Base-by-base conservation (phyloP, 1,284 basidiomycete genomes). In the Tilletia setariae region DNA sequence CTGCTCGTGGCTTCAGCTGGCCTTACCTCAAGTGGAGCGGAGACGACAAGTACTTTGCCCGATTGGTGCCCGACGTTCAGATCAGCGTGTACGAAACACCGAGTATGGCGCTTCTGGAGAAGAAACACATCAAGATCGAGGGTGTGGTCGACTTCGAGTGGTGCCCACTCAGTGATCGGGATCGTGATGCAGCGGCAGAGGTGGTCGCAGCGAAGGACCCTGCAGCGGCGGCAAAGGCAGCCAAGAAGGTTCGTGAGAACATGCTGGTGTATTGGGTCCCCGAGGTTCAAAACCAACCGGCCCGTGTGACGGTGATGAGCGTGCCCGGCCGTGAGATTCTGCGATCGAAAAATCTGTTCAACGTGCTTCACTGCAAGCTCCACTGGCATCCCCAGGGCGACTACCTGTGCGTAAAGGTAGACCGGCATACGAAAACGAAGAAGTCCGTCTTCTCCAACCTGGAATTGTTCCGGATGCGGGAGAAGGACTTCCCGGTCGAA, bases 371-470 rank as follows among this genome's bases (percentile, higher is more conserved):
- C 87, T 98, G 94, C 85, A 98, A 98, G 86, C 88, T 99, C 62
- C 91, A 92, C 85, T 99, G 94, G 94, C 96, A 99, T 85, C 96
- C 95, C 80, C 92, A 96, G 83, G 96, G 96, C 64, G 94, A 98
- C 84, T 98, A 93, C 86, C 88, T 99, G 30, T 98, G 96, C 80
- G 96, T 98, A 84, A 98, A 97, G 85, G 96, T 99, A 69, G 96
- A 99, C 85, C 91, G 96, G 70, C 94, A 98, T 84, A 98, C 95
- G 59, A 98, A 98, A 86, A 96, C 94, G 23, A 98, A 98, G 85
- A 98, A 98, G 86, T 94, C 94, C 13, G 94, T 93, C 67, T 98
- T 94, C 86, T 96, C 94, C 85, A 99, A 98, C 84, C 87, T 99
- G 72, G 96, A 99, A 85, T 91, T 99, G 73, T 98, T 98, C 88